These are phyloP conservation scores for Pleurotus eryngii DNA, from an alignment of 768 basidiomycete genomes.

Conservation along the genomic window DNA sequence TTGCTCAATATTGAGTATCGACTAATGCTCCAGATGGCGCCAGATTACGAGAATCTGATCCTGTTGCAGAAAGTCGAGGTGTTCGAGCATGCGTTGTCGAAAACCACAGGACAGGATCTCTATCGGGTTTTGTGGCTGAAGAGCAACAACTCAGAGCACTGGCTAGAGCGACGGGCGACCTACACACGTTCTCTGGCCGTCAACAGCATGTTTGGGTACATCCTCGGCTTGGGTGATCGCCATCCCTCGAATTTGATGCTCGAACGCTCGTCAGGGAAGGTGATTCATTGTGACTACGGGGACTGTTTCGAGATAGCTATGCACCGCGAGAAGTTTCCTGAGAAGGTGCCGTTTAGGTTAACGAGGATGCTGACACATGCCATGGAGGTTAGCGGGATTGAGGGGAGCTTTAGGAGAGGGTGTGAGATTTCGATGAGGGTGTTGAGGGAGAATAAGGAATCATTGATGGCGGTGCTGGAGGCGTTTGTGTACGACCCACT, in stretches of 20 bases:
- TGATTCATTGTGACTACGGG: constrained; percentile 96
- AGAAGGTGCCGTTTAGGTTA: constrained; percentile 96
- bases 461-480: constrained; percentile 97
- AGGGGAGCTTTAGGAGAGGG: constrained; percentile 92
- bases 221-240: constrained; percentile 92
- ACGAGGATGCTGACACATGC: constrained; percentile 98
- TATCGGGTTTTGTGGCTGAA: constrained; percentile 97
- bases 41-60: constrained; percentile 93
- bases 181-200: constrained; percentile 97
- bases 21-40: constrained; percentile 99
- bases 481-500: constrained; percentile 98
- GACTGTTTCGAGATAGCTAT: constrained; percentile 99
- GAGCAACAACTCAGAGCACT: constrained; percentile 92
- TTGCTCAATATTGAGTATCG: constrained; percentile 97
- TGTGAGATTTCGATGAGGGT: constrained; percentile 99
- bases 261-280: constrained; percentile 87
- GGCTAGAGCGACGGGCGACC: constrained; percentile 95
- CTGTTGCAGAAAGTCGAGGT: constrained; percentile 98
- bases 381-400: constrained; percentile 99
- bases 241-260: constrained; percentile 95
- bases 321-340: constrained; percentile 98
- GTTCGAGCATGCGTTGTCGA: constrained; percentile 97
- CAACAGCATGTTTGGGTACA: constrained; percentile 98
- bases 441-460: constrained; percentile 94
- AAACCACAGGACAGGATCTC: constrained; percentile 96